A percentile compares a stretch with the other conserved stretches of the same genome.
Conservation (phyloP, 257 asterid genomes). For the Sherardia arvensis region DNA sequence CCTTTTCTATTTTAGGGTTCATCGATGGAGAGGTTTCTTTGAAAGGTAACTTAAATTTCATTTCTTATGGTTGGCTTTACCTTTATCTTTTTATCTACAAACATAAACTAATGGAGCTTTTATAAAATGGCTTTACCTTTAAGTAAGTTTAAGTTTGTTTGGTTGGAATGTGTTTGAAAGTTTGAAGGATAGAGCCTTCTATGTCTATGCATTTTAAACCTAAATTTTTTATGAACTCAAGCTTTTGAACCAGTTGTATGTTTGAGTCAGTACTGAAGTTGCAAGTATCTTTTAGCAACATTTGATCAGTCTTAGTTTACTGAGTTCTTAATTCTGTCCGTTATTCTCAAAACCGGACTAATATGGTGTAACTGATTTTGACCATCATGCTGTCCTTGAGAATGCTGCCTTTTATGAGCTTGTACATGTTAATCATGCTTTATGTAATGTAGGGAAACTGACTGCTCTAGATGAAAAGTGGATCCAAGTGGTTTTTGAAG, state of each 20-base stretch:
- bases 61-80: not conserved
- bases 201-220: not conserved
- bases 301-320: not conserved
- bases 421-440: not conserved
- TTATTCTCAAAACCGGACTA: not conserved
- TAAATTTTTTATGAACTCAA: not conserved
- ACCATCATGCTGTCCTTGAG: not conserved
- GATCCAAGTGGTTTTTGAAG: constrained; percentile 73
- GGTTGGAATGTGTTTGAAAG: not conserved
- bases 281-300: not conserved
- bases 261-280: not conserved
- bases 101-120: not conserved
- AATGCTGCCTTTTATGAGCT: not conserved
- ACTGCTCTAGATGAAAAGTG: constrained; percentile 69
- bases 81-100: not conserved
- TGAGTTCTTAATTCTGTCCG: not conserved
- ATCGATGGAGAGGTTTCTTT: constrained; percentile 78
- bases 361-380: not conserved
- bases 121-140: not conserved
- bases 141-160: not conserved
- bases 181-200: not conserved
- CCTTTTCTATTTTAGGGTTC: constrained; percentile 67
- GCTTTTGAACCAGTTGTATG: not conserved
- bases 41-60: constrained; percentile 33
- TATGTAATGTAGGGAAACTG: constrained; percentile 50